Evolutionary conservation across 2,329 filamentous ascomycete species (phyloP).

Genomic region (Colletotrichum tamarilloi): DNA sequence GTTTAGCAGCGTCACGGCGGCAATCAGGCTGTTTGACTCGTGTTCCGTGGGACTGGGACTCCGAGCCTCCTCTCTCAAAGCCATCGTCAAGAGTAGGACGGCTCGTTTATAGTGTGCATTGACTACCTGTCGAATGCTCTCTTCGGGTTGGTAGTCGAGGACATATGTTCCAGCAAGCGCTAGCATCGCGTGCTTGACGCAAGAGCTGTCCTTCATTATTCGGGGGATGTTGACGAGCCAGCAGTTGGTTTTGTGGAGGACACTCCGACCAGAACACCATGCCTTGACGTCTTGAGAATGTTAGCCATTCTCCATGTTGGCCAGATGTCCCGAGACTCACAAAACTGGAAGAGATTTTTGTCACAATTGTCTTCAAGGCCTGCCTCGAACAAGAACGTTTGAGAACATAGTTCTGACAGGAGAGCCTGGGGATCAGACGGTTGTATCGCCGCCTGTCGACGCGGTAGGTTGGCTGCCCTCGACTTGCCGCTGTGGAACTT

Average conservation of each 20-base stretch:
- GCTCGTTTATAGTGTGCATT: slow-evolving; percentile 44
- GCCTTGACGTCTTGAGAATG: slow-evolving; percentile 47
- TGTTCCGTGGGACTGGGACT: slow-evolving; percentile 1
- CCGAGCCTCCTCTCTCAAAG: slow-evolving; percentile 2
- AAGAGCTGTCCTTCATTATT: slow-evolving; percentile 47
- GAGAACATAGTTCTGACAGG: background rate
- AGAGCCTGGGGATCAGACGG: background rate
- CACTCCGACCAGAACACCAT: slow-evolving; percentile 54
- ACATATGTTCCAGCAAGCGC: slow-evolving; percentile 54
- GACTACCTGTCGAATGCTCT: slow-evolving; percentile 45
- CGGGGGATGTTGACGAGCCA: slow-evolving; percentile 53
- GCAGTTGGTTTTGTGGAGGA: slow-evolving; percentile 50
- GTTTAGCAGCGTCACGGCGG: slow-evolving; percentile 41
- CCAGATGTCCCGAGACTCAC: slow-evolving; percentile 10
- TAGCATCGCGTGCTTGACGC: slow-evolving; percentile 51
- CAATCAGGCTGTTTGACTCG: slow-evolving; percentile 27
- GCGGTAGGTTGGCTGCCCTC: background rate
- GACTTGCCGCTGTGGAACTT: slow-evolving; percentile 21
- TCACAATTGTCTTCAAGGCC: slow-evolving; percentile 6
- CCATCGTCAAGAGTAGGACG: slow-evolving; percentile 46
- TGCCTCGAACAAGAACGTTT: slow-evolving; percentile 1
- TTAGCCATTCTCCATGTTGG: background rate
- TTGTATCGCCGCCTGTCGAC: background rate
- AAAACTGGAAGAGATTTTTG: slow-evolving; percentile 26
- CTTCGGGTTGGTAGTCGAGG: slow-evolving; percentile 51